These are phyloP conservation scores for Ustilago loliicola DNA, from an alignment of 1,284 basidiomycete species.

Conservation along the genomic window DNA sequence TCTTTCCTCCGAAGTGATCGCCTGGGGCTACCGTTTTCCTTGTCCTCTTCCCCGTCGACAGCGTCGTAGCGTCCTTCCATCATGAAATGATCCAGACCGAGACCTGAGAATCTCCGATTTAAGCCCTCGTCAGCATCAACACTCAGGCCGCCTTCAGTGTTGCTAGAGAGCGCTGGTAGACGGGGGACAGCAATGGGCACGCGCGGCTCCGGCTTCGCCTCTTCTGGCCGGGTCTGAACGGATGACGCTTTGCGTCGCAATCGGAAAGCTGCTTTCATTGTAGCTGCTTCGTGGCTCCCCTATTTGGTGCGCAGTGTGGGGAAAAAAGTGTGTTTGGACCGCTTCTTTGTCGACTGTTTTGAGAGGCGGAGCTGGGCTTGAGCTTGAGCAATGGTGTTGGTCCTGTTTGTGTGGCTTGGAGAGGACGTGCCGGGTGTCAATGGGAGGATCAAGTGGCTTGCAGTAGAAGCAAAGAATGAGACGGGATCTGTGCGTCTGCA, in stretches of 20 bases:
- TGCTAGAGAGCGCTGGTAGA: slow-evolving; percentile 14
- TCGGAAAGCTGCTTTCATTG: slow-evolving; percentile 35
- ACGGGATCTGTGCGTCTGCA: background rate
- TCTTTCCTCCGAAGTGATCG: background rate
- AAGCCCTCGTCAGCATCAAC: background rate
- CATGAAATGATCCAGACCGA: slow-evolving; percentile 28
- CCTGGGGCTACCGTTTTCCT: background rate
- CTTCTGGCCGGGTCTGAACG: background rate
- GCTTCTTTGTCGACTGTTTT: background rate
- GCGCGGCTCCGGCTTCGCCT: slow-evolving; percentile 11
- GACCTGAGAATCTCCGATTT: slow-evolving; percentile 15
- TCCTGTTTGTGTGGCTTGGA: background rate
- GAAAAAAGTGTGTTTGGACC: background rate
- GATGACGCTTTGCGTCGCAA: slow-evolving; percentile 30
- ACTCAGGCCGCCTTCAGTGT: background rate
- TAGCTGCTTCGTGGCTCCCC: background rate
- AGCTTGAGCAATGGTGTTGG: background rate
- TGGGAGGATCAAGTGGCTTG: slow-evolving; percentile 1
- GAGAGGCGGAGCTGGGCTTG: no score
- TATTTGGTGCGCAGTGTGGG: background rate
- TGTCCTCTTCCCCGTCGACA: background rate
- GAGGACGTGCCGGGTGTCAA: background rate
- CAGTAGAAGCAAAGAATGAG: background rate
- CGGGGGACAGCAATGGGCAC: slow-evolving; percentile 20
- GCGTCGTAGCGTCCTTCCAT: background rate